Conservation (phyloP, 768 basidiomycete genomes). For the Dictyophora rubrovolvata region DNA sequence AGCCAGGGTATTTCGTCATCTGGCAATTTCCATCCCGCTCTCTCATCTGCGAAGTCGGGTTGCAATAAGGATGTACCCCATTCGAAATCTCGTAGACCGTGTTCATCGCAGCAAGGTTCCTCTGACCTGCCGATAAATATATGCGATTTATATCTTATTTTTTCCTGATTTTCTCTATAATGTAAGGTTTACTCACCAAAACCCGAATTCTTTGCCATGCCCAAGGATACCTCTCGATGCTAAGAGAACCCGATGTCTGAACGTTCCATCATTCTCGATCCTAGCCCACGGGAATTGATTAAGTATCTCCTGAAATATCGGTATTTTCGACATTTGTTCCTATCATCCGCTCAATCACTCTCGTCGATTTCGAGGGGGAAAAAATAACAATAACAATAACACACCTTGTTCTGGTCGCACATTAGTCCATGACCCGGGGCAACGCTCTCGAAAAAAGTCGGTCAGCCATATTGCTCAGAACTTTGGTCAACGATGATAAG, state of each 20-base stretch:
- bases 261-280: conserved; percentile 32
- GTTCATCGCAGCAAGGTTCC: conserved; percentile 6
- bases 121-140: not conserved
- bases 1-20: conserved; percentile 11
- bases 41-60: not conserved
- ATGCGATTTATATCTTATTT: not conserved
- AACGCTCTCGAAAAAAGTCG: not conserved
- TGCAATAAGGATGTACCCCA: not conserved
- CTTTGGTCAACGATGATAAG: not conserved
- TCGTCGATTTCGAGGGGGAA: not conserved
- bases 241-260: conserved; percentile 23
- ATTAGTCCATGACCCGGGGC: conserved; percentile 1
- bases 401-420: conserved; percentile 2
- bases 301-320: conserved; percentile 24
- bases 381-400: not conserved
- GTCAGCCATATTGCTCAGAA: too few relatives aligned
- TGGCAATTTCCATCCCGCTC: conserved; percentile 7
- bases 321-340: conserved; percentile 29
- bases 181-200: conserved; percentile 17
- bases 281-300: conserved; percentile 34
- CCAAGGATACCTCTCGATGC: conserved; percentile 31
- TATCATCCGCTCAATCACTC: conserved; percentile 6
- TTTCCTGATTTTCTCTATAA: not conserved
- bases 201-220: conserved; percentile 26
- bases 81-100: not conserved